Evolutionary conservation across 371 early-diverging fungal genomes (phyloP), one percentile per base, ranked within the genome.

Genomic region (Umbelopsis sp.): DNA sequence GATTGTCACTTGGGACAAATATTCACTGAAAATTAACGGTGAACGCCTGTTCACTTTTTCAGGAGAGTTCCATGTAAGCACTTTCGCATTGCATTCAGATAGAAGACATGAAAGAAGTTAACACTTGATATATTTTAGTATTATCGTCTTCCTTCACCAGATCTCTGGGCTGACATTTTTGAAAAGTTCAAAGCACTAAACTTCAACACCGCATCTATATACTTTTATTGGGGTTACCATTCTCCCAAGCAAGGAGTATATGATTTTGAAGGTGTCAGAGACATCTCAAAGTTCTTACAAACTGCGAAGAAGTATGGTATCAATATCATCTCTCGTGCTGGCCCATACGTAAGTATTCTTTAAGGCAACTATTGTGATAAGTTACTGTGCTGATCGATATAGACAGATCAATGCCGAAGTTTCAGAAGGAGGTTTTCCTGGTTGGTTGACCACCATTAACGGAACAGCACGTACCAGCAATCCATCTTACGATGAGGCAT

Each of bases 191-290:
- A 74, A 24, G 70, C 74, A 4, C 38, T 67, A 0, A 71, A 64
- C 11, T 74, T 63, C 66, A 74, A 74, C 63, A 70, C 66, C n/a
- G 74, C 66, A 6, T 67, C 66, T 3, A 64, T 67, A 24, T 74
- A 74, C 50, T 74, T 74, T 14, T 53, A 68, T 65, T 74, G 74
- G 74, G 74, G 74, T 4, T 74, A 67, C 20, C 74, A 74, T 24
- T 67, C 67, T 35, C 45, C 67, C 2, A 74, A 70, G 18, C 62
- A 66, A 50, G 69, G 69, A 18, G 71, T 72, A 29, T 70, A 70
- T 57, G 75, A 75, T 38, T 72, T 75, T 65, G 45, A 37, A 7
- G 72, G 75, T 14, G 52, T 75, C 25, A 72, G 72, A 44, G 75
- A 75, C 32, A 44, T 75, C 24, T 69, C 72, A 68, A 70, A 68